Evolutionary conservation across 768 basidiomycete species (phyloP), one percentile per base, ranked within the genome.

Genomic region (Calocybe cyanea): DNA sequence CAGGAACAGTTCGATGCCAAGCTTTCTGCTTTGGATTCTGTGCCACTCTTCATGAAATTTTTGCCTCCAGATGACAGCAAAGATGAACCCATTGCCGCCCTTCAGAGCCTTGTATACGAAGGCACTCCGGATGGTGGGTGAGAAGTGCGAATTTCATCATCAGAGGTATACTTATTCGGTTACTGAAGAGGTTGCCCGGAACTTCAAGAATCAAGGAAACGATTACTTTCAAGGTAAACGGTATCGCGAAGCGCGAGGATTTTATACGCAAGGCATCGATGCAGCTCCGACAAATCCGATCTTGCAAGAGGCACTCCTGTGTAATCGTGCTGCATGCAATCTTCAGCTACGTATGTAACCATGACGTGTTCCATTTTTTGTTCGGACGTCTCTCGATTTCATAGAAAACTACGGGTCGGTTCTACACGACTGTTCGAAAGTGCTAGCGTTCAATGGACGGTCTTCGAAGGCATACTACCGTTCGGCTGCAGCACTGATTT

Each of bases 191-290:
- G 72, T 92, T 52, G 92, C 95, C 1, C 75, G 80, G 50, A 93
- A 88, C 59, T 96, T 97, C 67, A 97, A 96, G 63, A 83, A 91
- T 43, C 91, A 95, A 61, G 96, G 93, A 4, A 98, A 97, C 60
- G 92, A 94, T 45, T 91, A 95, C 57, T 95, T 88, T 69, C 85
- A 82, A 53, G 85, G 85, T 21, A 91, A 89, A 59, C 79, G 89
- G 34, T 87, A 80, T 63, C 78, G 89, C 30, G 93, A 98, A 62
- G 96, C 96, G 0, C 49, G 85, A 7, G 80, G 82, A 0, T 96
- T 97, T 63, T 99, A 98, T 63, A 82, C 85, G 0, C 89, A 94
- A 62, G 95, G 87, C 1, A 56, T 98, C 19, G 90, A 93, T 45
- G 89, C 87, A 15, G 81, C 87, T 46, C 90, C 93, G 8, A 77